Percentiles rank a stretch among this genome's conserved stretches.
phyloP scores from a whole-genome alignment of 768 basidiomycete genomes.

The Austroboletus eburneus region DNA sequence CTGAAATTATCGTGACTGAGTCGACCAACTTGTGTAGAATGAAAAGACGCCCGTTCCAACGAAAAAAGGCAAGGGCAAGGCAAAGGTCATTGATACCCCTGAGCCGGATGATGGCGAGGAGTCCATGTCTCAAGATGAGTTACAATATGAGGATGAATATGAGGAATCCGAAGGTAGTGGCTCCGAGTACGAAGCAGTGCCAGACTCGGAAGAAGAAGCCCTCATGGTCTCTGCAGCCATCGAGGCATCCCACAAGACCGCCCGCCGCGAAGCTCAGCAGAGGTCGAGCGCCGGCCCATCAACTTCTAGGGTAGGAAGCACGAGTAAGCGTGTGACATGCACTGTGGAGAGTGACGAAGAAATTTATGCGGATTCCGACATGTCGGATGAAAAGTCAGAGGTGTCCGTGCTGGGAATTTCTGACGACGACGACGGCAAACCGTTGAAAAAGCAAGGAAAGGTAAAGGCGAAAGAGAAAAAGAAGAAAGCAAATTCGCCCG shows the following conservation, averaged over 20 bases:
- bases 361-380: not conserved
- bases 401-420: constrained; percentile 5
- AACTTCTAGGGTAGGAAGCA: constrained; percentile 37
- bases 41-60: constrained; percentile 1
- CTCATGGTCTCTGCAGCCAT: constrained; percentile 58
- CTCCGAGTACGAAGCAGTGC: constrained; percentile 52
- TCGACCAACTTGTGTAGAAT: constrained; percentile 10
- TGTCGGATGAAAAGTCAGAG: constrained; percentile 9
- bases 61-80: constrained; percentile 26
- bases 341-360: constrained; percentile 13
- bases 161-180: constrained; percentile 51
- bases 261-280: constrained; percentile 25
- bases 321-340: constrained; percentile 21
- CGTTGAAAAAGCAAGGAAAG: constrained; percentile 26
- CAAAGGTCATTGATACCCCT: constrained; percentile 22
- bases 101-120: constrained; percentile 30
- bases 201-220: constrained; percentile 35
- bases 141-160: constrained; percentile 39
- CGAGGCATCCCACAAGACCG: constrained; percentile 45
- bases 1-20: constrained; percentile 14
- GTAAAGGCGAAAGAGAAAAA: constrained; percentile 25
- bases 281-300: constrained; percentile 31
- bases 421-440: constrained; percentile 19
- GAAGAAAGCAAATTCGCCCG: constrained; percentile 3
- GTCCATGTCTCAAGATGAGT: constrained; percentile 31